Conservation (phyloP, 192 early-diverging fungal genomes). For the Rhizophagus prolifer region DNA sequence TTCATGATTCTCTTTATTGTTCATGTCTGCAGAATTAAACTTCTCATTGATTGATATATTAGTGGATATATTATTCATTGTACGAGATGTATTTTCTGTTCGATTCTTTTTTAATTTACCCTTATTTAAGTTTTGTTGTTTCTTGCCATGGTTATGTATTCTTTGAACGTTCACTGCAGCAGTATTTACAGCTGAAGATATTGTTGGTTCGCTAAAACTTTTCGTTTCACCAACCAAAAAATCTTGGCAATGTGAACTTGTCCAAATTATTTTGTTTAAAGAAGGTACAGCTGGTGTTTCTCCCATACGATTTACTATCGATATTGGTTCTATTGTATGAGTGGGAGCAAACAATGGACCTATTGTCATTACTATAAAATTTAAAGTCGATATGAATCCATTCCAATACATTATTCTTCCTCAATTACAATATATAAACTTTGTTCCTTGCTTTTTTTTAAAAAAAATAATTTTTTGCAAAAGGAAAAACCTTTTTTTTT, state of each 20-base stretch:
- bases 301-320: background rate
- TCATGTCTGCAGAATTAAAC: background rate
- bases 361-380: background rate
- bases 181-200: background rate
- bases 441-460: background rate
- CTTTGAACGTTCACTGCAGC: background rate
- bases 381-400: background rate
- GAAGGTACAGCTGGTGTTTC: background rate
- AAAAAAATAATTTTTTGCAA: background rate
- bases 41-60: background rate
- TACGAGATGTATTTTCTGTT: background rate
- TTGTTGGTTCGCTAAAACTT: background rate
- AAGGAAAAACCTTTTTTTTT: too few relatives aligned
- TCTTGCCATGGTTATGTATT: background rate
- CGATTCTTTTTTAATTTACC: background rate
- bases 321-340: background rate
- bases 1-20: background rate
- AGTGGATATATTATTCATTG: background rate
- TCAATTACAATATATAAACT: background rate
- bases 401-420: background rate
- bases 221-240: background rate
- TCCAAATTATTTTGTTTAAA: background rate
- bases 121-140: background rate
- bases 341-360: background rate
- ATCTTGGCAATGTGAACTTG: background rate